These are phyloP conservation scores for Paxillus involutus DNA, from an alignment of 768 basidiomycete genomes.

Conservation along the genomic window DNA sequence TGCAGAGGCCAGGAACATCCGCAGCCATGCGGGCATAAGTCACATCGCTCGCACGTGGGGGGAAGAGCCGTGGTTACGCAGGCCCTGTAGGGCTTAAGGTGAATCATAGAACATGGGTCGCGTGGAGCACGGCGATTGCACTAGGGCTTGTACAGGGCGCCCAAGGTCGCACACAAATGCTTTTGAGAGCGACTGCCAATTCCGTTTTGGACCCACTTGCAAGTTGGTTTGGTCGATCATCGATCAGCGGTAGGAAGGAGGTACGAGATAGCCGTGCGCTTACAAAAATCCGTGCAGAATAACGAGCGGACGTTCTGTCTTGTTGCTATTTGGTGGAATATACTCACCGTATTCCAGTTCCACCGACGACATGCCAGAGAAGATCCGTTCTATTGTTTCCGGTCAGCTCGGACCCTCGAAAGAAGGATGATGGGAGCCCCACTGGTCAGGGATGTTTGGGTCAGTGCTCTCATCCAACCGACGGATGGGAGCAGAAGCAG, in stretches of 20 bases:
- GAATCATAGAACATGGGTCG: background rate
- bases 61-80: slow-evolving; percentile 85
- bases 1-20: slow-evolving; percentile 72
- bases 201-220: slow-evolving; percentile 83
- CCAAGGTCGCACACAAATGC: slow-evolving; percentile 64
- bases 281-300: slow-evolving; percentile 70
- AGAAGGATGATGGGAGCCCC: background rate
- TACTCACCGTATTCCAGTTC: slow-evolving; percentile 33
- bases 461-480: no score
- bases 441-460: slow-evolving; percentile 8
- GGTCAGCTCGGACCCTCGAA: slow-evolving; percentile 4
- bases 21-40: slow-evolving; percentile 77
- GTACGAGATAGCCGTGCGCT: slow-evolving; percentile 19
- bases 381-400: slow-evolving; percentile 16
- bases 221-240: slow-evolving; percentile 2
- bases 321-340: slow-evolving; percentile 27
- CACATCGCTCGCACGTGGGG: slow-evolving; percentile 69
- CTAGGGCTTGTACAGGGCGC: slow-evolving; percentile 74
- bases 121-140: slow-evolving; percentile 25
- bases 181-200: slow-evolving; percentile 83
- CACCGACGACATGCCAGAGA: slow-evolving; percentile 21
- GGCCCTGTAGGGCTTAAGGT: slow-evolving; percentile 43
- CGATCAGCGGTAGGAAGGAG: background rate
- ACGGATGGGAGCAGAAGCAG: background rate
- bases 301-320: slow-evolving; percentile 43